Conservation (phyloP, 768 basidiomycete genomes). For the Collybiopsis confluens region DNA sequence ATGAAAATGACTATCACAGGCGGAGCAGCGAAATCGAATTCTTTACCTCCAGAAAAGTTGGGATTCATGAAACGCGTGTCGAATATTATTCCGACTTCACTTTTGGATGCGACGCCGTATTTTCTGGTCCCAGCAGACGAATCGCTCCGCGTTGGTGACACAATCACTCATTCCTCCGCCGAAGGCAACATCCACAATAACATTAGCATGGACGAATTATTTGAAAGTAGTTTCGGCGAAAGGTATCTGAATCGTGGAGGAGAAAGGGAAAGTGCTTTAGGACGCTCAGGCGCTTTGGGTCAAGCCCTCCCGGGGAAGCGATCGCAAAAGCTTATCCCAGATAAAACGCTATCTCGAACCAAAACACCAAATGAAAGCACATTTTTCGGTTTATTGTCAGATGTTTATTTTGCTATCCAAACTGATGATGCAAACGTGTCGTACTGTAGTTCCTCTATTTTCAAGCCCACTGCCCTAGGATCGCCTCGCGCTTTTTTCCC, state of each 20-base stretch:
- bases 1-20: slow-evolving; percentile 56
- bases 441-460: slow-evolving; percentile 54
- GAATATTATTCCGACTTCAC: slow-evolving; percentile 39
- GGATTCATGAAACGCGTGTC: slow-evolving; percentile 54
- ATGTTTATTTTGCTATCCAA: not conserved
- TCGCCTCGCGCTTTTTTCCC: not conserved
- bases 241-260: not conserved
- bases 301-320: not conserved
- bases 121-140: slow-evolving; percentile 67
- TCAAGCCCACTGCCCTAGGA: slow-evolving; percentile 23
- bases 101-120: slow-evolving; percentile 32
- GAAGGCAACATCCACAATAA: slow-evolving; percentile 20
- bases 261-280: not conserved
- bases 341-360: not conserved
- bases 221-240: slow-evolving; percentile 32
- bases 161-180: slow-evolving; percentile 39
- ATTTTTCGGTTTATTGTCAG: not conserved
- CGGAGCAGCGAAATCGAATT: slow-evolving; percentile 24
- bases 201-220: slow-evolving; percentile 68
- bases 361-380: slow-evolving; percentile 1
- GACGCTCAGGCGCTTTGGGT: slow-evolving; percentile 11
- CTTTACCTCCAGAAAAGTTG: slow-evolving; percentile 51
- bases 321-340: not conserved
- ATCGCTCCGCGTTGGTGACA: slow-evolving; percentile 74
- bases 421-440: not conserved